Conservation (phyloP, 257 asterid species). For the Nicotiana noctiflora region DNA sequence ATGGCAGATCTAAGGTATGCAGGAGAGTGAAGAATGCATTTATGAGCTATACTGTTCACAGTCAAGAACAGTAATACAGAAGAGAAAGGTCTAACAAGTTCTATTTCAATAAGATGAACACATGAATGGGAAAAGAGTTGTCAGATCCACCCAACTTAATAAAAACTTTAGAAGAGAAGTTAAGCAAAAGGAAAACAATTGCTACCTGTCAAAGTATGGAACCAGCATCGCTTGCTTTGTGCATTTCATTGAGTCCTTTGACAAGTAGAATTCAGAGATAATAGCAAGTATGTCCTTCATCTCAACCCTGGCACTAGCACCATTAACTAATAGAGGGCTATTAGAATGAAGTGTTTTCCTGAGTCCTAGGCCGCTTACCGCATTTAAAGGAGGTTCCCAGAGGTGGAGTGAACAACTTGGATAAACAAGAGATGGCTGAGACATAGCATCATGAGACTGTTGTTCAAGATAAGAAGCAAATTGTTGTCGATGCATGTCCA, state of each 20-base stretch:
- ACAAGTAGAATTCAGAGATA: constrained; percentile 34
- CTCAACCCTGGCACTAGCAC: constrained; percentile 22
- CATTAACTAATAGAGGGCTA: constrained; percentile 22
- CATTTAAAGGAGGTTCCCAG: constrained; percentile 34
- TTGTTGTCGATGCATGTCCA: constrained; percentile 33
- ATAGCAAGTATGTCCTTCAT: constrained; percentile 43
- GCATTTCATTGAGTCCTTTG: constrained; percentile 37
- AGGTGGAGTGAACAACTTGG: constrained; percentile 44
- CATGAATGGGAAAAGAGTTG: neutral
- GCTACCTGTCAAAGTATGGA: constrained; percentile 87
- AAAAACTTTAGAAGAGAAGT: neutral
- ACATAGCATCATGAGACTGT: constrained; percentile 22
- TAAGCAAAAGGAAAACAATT: neutral
- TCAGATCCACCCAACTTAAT: neutral
- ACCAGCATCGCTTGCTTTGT: constrained; percentile 65
- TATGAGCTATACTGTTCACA: neutral
- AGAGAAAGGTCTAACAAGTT: neutral
- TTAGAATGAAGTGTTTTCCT: constrained; percentile 20
- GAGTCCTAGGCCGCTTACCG: constrained; percentile 23
- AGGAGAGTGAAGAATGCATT: neutral
- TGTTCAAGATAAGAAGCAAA: constrained; percentile 19
- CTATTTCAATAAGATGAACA: neutral
- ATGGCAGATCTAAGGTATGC: neutral
- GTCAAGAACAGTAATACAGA: neutral
- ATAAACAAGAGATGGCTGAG: constrained; percentile 40